Evolutionary conservation across 306 rosid species (phyloP), one percentile per base, ranked within the genome.

Genomic region (Astragalus membranaceus): DNA sequence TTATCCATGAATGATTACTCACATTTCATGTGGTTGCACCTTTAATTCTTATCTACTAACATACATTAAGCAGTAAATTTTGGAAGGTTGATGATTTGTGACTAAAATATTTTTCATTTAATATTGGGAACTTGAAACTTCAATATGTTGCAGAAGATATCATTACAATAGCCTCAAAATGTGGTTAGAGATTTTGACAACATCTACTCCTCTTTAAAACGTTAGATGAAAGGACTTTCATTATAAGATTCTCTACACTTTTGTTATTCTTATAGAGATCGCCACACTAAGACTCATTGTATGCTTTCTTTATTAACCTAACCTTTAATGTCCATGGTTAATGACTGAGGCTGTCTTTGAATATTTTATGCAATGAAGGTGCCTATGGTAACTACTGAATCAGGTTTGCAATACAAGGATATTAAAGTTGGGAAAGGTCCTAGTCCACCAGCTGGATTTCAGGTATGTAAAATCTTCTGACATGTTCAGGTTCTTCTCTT

Each of bases 381-480:
- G 50, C 96, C 94, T 37, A 64, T 71, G 89, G 87, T 88, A 79
- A 93, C 94, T 46, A 90, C 98, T 20, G 96, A 83, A 68, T 87
- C 97, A 32, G 98, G 98, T 76, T 85, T 93, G 89, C 92, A 87
- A 64, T 93, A 88, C 72, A 90, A 88, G 87, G 98, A 93, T 42
- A 93, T 93, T 52, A 84, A 88, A 81, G 90, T 87, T 43, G 98
- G 98, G 62, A 71, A 49, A 49, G 98, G 98, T 63, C 96, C 97
- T 60, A 85, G 81, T 73, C 98, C 98, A 72, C 98, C 97, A 33
- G 81, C 84, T 68, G 98, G 98, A 69, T 93, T 78, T 87, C 98
- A 93, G 97, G 98, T 93, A 47, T 48, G 79, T 63, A 37, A 75
- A 72, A 55, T 52, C 8, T 73, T 74, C 68, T 80, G 43, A 68